Evolutionary conservation across 1,139 yeast species (phyloP).

Genomic region (Meyerozyma athensensis): DNA sequence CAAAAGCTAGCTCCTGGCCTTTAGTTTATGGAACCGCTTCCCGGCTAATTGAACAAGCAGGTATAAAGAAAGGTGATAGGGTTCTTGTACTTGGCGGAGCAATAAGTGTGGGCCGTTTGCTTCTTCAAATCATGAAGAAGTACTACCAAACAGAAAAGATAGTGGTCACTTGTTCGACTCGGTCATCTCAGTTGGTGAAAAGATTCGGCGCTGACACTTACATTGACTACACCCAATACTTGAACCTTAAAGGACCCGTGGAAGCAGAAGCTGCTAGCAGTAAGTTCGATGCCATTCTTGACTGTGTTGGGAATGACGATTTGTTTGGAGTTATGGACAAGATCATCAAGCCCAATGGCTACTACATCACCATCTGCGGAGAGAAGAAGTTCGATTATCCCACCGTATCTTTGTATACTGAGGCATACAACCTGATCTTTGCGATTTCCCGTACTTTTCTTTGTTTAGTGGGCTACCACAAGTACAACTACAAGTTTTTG

Average conservation of each 20-base stretch:
- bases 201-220: neutral
- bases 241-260: neutral
- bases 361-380: conserved; percentile 48
- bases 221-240: conserved; percentile 1
- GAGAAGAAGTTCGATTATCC: conserved; percentile 33
- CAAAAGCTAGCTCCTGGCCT: conserved; percentile 52
- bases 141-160: neutral
- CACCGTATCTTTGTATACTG: conserved; percentile 1
- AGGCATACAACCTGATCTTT: neutral
- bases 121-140: conserved; percentile 40
- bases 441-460: neutral
- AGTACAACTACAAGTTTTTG: conserved; percentile 10
- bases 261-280: neutral
- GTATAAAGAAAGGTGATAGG: conserved; percentile 19
- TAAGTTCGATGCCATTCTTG: conserved; percentile 35
- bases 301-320: conserved; percentile 26
- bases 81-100: conserved; percentile 70
- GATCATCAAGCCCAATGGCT: conserved; percentile 32
- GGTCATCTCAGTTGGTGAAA: neutral
- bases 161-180: neutral
- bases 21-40: conserved; percentile 56
- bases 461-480: conserved; percentile 10
- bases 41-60: conserved; percentile 28
- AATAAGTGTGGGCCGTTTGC: conserved; percentile 63
- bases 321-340: conserved; percentile 19